Evolutionary conservation across 2,329 filamentous ascomycete genomes (phyloP), one percentile per base, ranked within the genome.

Genomic region (Pseudomassariella vexata): DNA sequence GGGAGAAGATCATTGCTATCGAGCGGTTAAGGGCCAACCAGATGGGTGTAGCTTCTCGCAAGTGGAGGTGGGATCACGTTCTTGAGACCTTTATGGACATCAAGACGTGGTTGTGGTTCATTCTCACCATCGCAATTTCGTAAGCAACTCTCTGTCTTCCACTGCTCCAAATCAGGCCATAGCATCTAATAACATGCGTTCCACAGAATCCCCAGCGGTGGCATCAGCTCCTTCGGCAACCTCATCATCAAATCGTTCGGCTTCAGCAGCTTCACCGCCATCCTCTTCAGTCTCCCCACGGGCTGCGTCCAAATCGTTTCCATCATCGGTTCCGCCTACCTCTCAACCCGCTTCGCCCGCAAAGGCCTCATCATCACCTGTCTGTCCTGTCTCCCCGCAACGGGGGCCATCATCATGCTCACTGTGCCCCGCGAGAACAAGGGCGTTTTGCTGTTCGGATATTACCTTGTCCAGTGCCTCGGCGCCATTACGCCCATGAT

Each of bases 21-120:
- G 84, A 86, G 41, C 70, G 85, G 0, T 74, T 90, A 5, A 68
- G 83, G 0, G 67, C 76, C 15, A 90, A 90, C 45, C 77, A 86
- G 50, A 85, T 85, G 38, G 85, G 85, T 1, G 79, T 84, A 11
- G 81, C 79, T 2, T 82, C 76, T 39, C 77, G 78, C 41, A 69
- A 82, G 39, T 84, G 81, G 56, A 82, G 82, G 67, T 65, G 70
- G 59, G 67, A 72, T 15, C 85, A 92, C 40, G 62, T 82, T 2
- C 63, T 70, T 11, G 68, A 76, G 37, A 50, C 48, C 3, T 40
- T 50, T 5, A 38, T 41, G 2, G 49, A 53, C 20, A 22, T 53
- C 15, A 81, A 76, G 48, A 77, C 70, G 1, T 68, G 66, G 1
- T 52, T 82, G 5, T 79, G 83, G 49, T 61, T 79, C 28, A 79